Conservation (phyloP, 2,329 filamentous ascomycete genomes). For the Epichloe festucae region DNA sequence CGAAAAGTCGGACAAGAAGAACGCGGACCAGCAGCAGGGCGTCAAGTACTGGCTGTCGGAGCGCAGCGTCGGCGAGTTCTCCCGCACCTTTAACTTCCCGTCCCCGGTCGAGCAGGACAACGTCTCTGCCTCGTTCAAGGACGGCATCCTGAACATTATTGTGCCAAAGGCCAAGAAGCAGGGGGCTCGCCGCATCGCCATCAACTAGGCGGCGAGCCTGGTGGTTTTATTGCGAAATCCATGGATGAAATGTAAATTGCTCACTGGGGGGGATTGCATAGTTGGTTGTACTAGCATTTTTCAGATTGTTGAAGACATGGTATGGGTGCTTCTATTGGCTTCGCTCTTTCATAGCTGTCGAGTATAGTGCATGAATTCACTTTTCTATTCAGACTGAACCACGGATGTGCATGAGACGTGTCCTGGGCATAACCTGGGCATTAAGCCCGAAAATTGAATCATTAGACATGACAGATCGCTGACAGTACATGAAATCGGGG, state of each 20-base stretch:
- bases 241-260: background rate
- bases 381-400: too few relatives aligned
- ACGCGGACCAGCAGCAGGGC: slow-evolving; percentile 11
- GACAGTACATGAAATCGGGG: background rate
- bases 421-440: too few relatives aligned
- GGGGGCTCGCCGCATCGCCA: slow-evolving; percentile 12
- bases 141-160: slow-evolving; percentile 46
- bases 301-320: background rate
- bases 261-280: background rate
- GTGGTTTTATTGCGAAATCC: background rate
- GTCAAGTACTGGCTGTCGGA: slow-evolving; percentile 55
- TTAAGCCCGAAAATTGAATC: too few relatives aligned
- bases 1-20: slow-evolving; percentile 17
- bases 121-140: slow-evolving; percentile 46
- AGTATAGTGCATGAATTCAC: too few relatives aligned
- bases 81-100: slow-evolving; percentile 52
- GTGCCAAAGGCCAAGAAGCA: slow-evolving; percentile 33
- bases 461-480: too few relatives aligned
- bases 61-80: slow-evolving; percentile 50
- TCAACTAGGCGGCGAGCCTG: slow-evolving; percentile 9
- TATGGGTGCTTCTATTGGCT: too few relatives aligned
- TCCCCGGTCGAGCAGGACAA: slow-evolving; percentile 43
- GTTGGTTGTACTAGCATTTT: background rate
- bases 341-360: too few relatives aligned
- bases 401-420: too few relatives aligned